A percentile compares a stretch with the other conserved stretches of the same genome.
Conservation (phyloP, 352 stramenopile genomes). For the Phytopythium sindhum region DNA sequence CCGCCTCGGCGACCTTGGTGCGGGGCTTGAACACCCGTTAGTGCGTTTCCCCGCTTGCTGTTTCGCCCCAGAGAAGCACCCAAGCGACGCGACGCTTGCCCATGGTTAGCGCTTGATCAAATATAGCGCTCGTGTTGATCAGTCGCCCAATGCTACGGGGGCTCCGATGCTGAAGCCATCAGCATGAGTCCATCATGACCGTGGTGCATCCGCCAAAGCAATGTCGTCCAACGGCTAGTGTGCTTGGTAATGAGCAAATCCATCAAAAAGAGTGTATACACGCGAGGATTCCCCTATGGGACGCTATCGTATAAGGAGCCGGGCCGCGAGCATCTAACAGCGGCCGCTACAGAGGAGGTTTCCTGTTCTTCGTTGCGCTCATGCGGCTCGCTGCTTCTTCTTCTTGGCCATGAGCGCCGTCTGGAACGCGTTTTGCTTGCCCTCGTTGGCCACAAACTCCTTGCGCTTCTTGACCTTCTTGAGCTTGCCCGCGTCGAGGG, state of each 20-base stretch:
- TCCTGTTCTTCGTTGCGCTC: background rate
- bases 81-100: background rate
- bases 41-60: background rate
- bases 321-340: constrained; percentile 3
- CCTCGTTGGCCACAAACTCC: constrained; percentile 78
- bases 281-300: background rate
- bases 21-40: background rate
- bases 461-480: constrained; percentile 87
- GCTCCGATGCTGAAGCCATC: too few relatives aligned
- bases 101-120: background rate
- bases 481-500: constrained; percentile 64
- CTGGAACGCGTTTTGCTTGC: constrained; percentile 68
- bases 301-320: constrained; percentile 3
- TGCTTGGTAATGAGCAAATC: background rate
- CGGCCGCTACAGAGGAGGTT: background rate
- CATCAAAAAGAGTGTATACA: constrained; percentile 3
- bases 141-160: background rate
- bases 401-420: constrained; percentile 59
- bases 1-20: background rate
- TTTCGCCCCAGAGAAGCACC: background rate
- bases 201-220: too few relatives aligned
- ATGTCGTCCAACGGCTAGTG: too few relatives aligned
- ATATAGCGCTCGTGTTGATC: background rate
- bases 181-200: background rate
- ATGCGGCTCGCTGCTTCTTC: constrained; percentile 27